Percentiles rank a stretch among this genome's conserved stretches.
phyloP scores from a whole-genome alignment of 768 basidiomycete species.

The Hemileccinum rubropunctum region DNA sequence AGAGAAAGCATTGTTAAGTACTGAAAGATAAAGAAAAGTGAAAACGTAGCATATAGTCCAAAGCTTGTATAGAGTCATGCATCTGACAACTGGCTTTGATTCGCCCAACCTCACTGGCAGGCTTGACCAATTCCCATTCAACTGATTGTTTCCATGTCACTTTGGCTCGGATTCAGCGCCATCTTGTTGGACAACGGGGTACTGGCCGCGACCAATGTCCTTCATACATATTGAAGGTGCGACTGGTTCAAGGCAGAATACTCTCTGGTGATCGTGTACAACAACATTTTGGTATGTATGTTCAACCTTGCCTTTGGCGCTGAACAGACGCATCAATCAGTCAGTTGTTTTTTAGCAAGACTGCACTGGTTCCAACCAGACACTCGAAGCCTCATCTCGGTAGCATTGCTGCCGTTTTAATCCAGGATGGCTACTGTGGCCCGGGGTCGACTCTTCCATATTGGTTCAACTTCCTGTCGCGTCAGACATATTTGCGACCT shows the following conservation, averaged over 20 bases:
- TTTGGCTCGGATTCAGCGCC: too few relatives aligned
- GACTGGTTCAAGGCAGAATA: conserved; percentile 83
- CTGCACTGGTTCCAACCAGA: conserved; percentile 21
- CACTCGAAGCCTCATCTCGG: conserved; percentile 61
- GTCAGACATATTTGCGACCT: conserved; percentile 51
- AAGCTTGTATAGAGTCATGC: too few relatives aligned
- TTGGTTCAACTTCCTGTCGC: conserved; percentile 76
- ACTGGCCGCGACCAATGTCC: conserved; percentile 63
- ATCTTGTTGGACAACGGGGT: conserved; percentile 62
- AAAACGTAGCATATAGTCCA: too few relatives aligned
- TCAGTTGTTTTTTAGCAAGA: conserved; percentile 51
- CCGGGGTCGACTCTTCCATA: conserved; percentile 63
- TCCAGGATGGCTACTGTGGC: conserved; percentile 49
- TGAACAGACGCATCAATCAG: conserved; percentile 56
- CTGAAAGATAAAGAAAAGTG: too few relatives aligned
- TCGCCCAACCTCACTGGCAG: too few relatives aligned
- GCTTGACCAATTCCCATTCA: too few relatives aligned
- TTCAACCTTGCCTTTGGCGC: background rate
- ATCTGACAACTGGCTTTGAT: too few relatives aligned
- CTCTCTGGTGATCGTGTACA: conserved; percentile 61
- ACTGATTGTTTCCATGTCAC: too few relatives aligned
- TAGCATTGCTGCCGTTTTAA: conserved; percentile 60
- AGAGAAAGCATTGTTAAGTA: too few relatives aligned
- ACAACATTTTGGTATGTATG: conserved; percentile 61
- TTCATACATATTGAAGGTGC: conserved; percentile 70